phyloP scores from a whole-genome alignment of 83 land plant genomes.

The Picea engelmannii region DNA sequence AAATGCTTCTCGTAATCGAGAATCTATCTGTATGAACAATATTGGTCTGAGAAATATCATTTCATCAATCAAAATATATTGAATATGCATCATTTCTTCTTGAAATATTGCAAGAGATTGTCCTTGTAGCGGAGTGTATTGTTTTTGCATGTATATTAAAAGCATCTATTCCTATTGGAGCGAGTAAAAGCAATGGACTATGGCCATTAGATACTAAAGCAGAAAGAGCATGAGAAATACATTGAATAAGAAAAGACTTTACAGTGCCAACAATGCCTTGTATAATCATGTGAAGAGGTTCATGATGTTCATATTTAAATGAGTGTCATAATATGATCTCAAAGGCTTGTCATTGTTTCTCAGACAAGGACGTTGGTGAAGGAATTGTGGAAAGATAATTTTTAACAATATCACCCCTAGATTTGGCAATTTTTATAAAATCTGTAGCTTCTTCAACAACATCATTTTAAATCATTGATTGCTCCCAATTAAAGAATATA shows the following conservation, averaged over 20 bases:
- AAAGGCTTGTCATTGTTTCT: neutral
- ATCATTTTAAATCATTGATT: too few relatives aligned
- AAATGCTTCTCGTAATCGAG: neutral
- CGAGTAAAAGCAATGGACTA: neutral
- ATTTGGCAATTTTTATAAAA: too few relatives aligned
- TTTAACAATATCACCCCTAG: too few relatives aligned
- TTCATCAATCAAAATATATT: neutral
- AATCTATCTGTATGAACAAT: too few relatives aligned
- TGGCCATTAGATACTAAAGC: neutral
- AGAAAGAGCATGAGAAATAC: neutral
- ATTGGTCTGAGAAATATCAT: neutral
- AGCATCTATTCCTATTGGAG: neutral
- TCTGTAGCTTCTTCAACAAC: too few relatives aligned
- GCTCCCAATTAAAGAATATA: too few relatives aligned
- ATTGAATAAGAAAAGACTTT: neutral
- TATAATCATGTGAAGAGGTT: neutral
- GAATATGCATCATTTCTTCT: too few relatives aligned
- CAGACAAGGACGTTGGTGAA: neutral
- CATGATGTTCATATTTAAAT: neutral
- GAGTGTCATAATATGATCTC: neutral
- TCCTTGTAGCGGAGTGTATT: neutral
- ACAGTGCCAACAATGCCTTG: neutral
- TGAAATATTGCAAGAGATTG: too few relatives aligned
- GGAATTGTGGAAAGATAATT: too few relatives aligned
- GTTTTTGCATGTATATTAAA: neutral